phyloP scores from a whole-genome alignment of 495 filamentous ascomycete genomes.

The Aspergillus taichungensis region DNA sequence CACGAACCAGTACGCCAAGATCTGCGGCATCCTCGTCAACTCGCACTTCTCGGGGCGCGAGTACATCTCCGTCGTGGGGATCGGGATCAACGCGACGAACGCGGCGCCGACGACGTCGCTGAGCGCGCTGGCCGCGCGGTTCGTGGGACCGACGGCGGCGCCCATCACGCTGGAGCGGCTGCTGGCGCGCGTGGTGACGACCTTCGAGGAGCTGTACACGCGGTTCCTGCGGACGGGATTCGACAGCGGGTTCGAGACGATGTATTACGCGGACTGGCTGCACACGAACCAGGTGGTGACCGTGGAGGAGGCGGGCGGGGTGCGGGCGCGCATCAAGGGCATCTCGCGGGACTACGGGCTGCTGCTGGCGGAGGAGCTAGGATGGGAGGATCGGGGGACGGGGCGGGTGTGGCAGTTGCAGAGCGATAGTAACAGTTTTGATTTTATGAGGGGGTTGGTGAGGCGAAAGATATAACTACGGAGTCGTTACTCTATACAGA shows the following conservation, averaged over 20 bases:
- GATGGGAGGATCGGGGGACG: constrained; percentile 59
- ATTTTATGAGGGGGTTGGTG: constrained; percentile 87
- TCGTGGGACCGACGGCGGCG: constrained; percentile 25
- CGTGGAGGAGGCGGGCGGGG: constrained; percentile 73
- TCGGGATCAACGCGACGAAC: constrained; percentile 86
- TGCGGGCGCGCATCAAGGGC: constrained; percentile 71
- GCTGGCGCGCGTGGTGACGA: constrained; percentile 70
- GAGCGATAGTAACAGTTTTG: constrained; percentile 97
- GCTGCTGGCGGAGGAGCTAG: constrained; percentile 73
- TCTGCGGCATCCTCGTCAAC: constrained; percentile 90
- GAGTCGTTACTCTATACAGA: too few relatives aligned
- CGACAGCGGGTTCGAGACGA: constrained; percentile 56
- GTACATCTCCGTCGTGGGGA: constrained; percentile 82
- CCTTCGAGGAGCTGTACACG: constrained; percentile 70
- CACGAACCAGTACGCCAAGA: constrained; percentile 68
- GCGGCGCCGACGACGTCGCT: constrained; percentile 79
- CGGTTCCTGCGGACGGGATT: constrained; percentile 68
- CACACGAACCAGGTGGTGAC: constrained; percentile 86
- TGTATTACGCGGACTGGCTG: constrained; percentile 84
- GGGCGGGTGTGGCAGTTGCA: constrained; percentile 77
- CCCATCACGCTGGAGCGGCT: constrained; percentile 73
- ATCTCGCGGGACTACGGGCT: constrained; percentile 86
- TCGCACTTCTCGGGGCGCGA: constrained; percentile 67
- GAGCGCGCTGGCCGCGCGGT: constrained; percentile 51
- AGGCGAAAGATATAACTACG: constrained; percentile 64